These are phyloP conservation scores for Xylaria hypoxylon DNA, from an alignment of 2,329 filamentous ascomycete genomes.

Conservation along the genomic window DNA sequence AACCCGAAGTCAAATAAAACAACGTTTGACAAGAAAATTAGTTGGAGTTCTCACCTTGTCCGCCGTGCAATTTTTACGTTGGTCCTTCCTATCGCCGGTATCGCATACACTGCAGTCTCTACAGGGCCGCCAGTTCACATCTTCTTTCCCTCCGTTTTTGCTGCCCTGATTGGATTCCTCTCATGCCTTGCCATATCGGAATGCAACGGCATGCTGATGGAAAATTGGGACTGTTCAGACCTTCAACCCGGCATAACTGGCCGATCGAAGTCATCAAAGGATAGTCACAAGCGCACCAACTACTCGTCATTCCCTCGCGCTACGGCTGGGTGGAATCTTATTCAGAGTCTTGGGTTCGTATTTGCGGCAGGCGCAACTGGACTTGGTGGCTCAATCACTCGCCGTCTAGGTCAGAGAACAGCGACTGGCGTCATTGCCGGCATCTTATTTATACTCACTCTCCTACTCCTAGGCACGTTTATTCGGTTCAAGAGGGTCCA, in stretches of 20 bases:
- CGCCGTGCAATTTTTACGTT: conserved; percentile 76
- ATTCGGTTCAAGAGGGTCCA: conserved; percentile 73
- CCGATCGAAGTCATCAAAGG: conserved; percentile 58
- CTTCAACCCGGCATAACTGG: conserved; percentile 77
- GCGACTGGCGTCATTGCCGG: conserved; percentile 76
- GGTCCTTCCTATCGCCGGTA: conserved; percentile 72
- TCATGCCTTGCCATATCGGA: conserved; percentile 80
- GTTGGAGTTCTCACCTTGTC: conserved; percentile 78
- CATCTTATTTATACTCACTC: conserved; percentile 72
- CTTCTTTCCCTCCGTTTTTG: conserved; percentile 74
- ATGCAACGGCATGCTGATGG: conserved; percentile 82
- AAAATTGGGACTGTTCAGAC: conserved; percentile 84
- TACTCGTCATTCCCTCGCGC: conserved; percentile 82
- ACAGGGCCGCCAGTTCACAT: conserved; percentile 70
- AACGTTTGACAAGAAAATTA: conserved; percentile 72
- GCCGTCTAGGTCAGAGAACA: conserved; percentile 73
- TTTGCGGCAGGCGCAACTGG: conserved; percentile 76
- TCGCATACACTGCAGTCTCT: conserved; percentile 75
- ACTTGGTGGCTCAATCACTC: conserved; percentile 74
- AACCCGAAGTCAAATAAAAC: conserved; percentile 73
- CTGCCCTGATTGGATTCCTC: conserved; percentile 74
- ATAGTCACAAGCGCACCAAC: conserved; percentile 66
- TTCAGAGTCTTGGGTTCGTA: conserved; percentile 76
- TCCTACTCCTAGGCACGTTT: conserved; percentile 71
- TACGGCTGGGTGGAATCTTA: conserved; percentile 75